phyloP scores from a whole-genome alignment of 495 filamentous ascomycete species.

The Neurospora discreta region DNA sequence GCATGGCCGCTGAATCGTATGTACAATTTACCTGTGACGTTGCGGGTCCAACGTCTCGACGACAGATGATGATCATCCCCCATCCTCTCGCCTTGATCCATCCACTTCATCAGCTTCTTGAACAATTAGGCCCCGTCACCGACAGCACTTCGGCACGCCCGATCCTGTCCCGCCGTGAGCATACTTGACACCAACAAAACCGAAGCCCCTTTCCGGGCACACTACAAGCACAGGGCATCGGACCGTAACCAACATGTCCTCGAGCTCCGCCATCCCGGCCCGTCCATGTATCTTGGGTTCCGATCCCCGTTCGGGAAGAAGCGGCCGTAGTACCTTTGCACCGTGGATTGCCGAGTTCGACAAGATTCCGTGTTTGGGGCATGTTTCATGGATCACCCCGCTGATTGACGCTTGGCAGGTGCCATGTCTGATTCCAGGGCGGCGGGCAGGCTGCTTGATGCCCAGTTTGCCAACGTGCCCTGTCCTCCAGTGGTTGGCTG shows the following conservation, averaged over 20 bases:
- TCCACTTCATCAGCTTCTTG: background rate
- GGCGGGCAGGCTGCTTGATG: background rate
- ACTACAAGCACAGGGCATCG: background rate
- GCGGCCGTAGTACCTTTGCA: background rate
- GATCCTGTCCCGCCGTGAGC: background rate
- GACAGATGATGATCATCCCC: background rate
- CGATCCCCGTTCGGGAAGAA: background rate
- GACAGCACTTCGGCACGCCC: background rate
- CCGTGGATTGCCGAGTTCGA: background rate
- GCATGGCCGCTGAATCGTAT: background rate
- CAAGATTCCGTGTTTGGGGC: background rate
- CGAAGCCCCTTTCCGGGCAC: background rate
- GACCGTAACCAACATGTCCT: background rate
- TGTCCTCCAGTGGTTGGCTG: background rate
- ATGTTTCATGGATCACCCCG: background rate
- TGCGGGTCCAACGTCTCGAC: background rate
- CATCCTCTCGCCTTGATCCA: background rate
- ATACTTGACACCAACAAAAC: background rate
- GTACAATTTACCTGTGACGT: background rate
- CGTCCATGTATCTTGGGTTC: background rate
- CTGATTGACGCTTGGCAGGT: background rate
- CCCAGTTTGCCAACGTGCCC: background rate
- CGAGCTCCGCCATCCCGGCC: background rate
- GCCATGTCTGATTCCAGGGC: background rate
- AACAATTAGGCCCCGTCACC: background rate